Conservation (phyloP, 176 grass and related monocot species). For the Guadua angustifolia region DNA sequence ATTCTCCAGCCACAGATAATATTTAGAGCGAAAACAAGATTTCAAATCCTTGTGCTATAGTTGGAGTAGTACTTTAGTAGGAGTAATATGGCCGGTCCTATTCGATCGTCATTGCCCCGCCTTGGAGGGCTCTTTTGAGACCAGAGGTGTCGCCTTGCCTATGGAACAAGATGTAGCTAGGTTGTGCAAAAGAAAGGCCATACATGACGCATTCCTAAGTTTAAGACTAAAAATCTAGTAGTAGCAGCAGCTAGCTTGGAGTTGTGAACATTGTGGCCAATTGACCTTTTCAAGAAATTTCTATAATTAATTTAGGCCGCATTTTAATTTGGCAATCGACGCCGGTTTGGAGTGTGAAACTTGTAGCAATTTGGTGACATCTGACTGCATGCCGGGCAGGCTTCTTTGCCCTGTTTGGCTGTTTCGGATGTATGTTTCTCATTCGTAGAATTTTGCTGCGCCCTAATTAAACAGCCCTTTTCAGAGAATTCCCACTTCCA, state of each 20-base stretch:
- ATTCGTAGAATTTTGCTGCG: not conserved
- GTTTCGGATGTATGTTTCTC: not conserved
- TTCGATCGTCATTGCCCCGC: conserved; percentile 30
- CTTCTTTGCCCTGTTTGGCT: not conserved
- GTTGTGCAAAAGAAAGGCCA: conserved; percentile 50
- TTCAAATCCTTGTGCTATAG: no score
- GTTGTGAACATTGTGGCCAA: conserved; percentile 31
- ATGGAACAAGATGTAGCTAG: conserved; percentile 37
- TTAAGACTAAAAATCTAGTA: conserved; percentile 13
- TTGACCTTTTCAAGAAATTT: not conserved
- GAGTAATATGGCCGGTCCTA: conserved; percentile 23
- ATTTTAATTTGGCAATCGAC: conserved; percentile 1
- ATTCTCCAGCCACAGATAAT: no score
- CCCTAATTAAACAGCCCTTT: not conserved
- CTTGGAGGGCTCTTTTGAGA: conserved; percentile 48
- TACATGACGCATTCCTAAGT: conserved; percentile 23
- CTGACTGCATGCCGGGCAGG: not conserved
- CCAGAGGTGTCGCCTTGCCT: conserved; percentile 44
- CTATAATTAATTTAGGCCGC: not conserved
- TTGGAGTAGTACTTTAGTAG: conserved; percentile 14
- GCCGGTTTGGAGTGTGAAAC: not conserved
- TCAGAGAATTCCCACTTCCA: not conserved
- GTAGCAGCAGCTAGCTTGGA: not conserved
- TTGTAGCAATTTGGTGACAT: not conserved
- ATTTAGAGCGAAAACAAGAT: no score